These are phyloP conservation scores for Eleusine coracana DNA, from an alignment of 176 grass and related monocot genomes.

Conservation along the genomic window DNA sequence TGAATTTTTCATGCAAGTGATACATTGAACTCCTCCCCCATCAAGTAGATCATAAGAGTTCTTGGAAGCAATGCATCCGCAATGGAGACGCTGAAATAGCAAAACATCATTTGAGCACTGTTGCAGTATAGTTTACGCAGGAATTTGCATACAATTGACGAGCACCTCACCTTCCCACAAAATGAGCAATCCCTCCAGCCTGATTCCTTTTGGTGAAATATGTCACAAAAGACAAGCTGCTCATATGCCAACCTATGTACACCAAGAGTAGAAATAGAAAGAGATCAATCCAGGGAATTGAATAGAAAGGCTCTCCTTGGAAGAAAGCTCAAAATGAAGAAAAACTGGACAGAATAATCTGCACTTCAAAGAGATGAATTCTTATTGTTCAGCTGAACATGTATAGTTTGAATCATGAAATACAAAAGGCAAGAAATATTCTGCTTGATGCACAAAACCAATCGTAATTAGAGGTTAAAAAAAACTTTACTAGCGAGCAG, in stretches of 20 bases:
- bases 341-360: background rate
- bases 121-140: background rate
- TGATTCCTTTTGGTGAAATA: conserved; percentile 98
- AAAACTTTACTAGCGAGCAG: background rate
- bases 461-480: background rate
- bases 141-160: conserved; percentile 12
- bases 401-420: background rate
- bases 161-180: conserved; percentile 84
- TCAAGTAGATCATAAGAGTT: conserved; percentile 94
- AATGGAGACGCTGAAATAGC: conserved; percentile 77
- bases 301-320: background rate
- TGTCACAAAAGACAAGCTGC: conserved; percentile 86
- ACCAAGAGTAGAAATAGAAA: conserved; percentile 22
- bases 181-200: conserved; percentile 98
- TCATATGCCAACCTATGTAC: conserved; percentile 77
- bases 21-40: conserved; percentile 90
- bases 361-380: background rate
- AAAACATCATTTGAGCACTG: background rate
- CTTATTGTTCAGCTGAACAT: background rate
- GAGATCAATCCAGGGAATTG: background rate
- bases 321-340: background rate
- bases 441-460: background rate
- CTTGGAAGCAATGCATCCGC: conserved; percentile 93
- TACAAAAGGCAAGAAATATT: background rate
- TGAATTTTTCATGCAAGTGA: conserved; percentile 76